Percentiles rank a stretch among this genome's conserved stretches.
Conservation (phyloP, 805 yeast species). For the Saccharomycopsis microspora region DNA sequence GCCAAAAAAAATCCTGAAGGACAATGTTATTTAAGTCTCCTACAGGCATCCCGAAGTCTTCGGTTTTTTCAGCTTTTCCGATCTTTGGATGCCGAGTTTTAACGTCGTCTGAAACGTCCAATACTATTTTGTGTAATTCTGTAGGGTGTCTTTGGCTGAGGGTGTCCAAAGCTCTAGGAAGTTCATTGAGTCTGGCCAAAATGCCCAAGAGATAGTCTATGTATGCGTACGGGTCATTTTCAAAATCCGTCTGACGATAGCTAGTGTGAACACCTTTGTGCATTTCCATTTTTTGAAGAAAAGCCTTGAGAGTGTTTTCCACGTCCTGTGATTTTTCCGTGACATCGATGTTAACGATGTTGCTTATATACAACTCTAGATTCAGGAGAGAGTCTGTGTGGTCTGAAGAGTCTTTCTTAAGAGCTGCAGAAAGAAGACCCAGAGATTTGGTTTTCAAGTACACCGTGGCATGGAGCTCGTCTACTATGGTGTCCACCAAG, state of each 20-base stretch:
- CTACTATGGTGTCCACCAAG: conserved; percentile 62
- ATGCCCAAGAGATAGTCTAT: conserved; percentile 42
- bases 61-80: background rate
- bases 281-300: conserved; percentile 22
- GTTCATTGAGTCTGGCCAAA: conserved; percentile 46
- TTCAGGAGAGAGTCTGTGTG: conserved; percentile 20
- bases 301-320: conserved; percentile 26
- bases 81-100: conserved; percentile 39
- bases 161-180: conserved; percentile 45
- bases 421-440: conserved; percentile 5
- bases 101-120: conserved; percentile 52
- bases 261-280: conserved; percentile 22
- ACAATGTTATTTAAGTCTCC: conserved; percentile 43
- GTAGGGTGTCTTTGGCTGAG: conserved; percentile 41
- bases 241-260: conserved; percentile 25
- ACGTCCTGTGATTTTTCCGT: conserved; percentile 34
- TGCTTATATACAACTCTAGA: conserved; percentile 43
- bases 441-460: conserved; percentile 30
- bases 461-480: conserved; percentile 62
- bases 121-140: conserved; percentile 56
- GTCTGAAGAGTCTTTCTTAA: conserved; percentile 11
- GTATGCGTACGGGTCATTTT: conserved; percentile 40
- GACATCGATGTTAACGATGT: conserved; percentile 47
- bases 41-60: conserved; percentile 26
- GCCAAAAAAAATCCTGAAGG: conserved; percentile 59